A percentile compares a stretch with the other conserved stretches of the same genome.
phyloP scores from a whole-genome alignment of 257 asterid genomes.

The Solanum paucissectum region DNA sequence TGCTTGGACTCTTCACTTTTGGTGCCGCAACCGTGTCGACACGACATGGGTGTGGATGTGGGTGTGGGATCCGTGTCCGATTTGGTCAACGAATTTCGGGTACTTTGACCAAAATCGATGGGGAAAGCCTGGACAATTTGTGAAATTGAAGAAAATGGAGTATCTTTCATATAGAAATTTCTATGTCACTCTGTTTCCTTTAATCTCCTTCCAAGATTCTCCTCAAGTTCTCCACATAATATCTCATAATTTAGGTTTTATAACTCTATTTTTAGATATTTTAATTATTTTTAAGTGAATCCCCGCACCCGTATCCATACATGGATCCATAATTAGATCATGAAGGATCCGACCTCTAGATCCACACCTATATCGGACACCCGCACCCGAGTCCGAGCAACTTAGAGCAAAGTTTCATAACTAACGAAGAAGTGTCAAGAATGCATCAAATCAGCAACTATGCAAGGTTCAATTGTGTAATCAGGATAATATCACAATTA shows the following conservation, averaged over 20 bases:
- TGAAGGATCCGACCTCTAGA: not conserved
- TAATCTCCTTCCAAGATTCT: not conserved
- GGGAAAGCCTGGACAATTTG: not conserved
- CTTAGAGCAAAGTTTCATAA: not conserved
- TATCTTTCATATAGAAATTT: too few species aligned
- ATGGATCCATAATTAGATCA: not conserved
- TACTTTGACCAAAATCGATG: not conserved
- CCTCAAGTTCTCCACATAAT: not conserved
- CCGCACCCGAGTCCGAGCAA: not conserved
- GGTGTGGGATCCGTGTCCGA: not conserved
- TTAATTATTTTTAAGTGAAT: not conserved
- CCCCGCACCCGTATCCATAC: not conserved
- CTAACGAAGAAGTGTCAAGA: not conserved
- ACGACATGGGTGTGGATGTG: not conserved
- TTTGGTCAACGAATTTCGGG: not conserved
- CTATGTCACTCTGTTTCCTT: not conserved
- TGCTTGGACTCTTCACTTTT: not conserved
- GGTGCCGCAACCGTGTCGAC: not conserved
- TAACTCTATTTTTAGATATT: not conserved
- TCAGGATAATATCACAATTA: not conserved
- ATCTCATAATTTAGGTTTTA: not conserved
- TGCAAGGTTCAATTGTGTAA: not conserved
- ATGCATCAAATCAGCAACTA: not conserved
- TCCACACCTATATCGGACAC: not conserved
- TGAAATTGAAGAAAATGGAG: not conserved